These are phyloP conservation scores for Alternaria tenuissima DNA, from an alignment of 2,329 filamentous ascomycete genomes.

Conservation along the genomic window DNA sequence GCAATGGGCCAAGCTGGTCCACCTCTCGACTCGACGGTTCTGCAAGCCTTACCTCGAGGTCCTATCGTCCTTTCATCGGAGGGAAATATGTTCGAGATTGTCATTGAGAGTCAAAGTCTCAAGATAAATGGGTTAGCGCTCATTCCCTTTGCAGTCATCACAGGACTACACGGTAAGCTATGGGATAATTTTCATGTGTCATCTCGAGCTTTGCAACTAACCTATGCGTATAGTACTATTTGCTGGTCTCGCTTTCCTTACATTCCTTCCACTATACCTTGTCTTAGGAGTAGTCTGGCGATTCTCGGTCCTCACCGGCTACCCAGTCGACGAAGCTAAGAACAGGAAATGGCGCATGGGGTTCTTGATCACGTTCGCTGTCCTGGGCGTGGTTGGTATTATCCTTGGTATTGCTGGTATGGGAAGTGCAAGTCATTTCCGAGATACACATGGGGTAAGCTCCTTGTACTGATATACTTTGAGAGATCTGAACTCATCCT, in stretches of 20 bases:
- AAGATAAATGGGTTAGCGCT: constrained; percentile 33
- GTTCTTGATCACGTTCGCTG: constrained; percentile 28
- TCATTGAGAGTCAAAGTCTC: constrained; percentile 24
- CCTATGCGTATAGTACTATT: constrained; percentile 25
- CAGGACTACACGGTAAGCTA: constrained; percentile 33
- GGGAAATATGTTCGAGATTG: constrained; percentile 36
- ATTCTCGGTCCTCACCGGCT: constrained; percentile 32
- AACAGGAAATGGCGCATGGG: constrained; percentile 39
- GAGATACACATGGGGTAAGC: constrained; percentile 34
- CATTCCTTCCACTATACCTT: constrained; percentile 38
- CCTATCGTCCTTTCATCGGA: constrained; percentile 34
- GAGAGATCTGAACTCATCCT: neutral
- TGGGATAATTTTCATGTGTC: neutral
- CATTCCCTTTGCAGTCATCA: constrained; percentile 29
- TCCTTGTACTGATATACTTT: neutral
- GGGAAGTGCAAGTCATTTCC: constrained; percentile 36
- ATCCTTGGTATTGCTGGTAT: constrained; percentile 37
- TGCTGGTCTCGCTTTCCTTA: constrained; percentile 33
- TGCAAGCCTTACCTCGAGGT: constrained; percentile 30
- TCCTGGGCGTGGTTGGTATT: constrained; percentile 28
- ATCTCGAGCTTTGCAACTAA: neutral
- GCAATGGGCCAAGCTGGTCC: neutral
- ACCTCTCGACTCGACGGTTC: constrained; percentile 29
- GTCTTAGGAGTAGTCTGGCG: constrained; percentile 36
- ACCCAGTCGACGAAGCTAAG: constrained; percentile 34